phyloP scores from a whole-genome alignment of 1,284 basidiomycete species.

The Ganoderma meredithae region DNA sequence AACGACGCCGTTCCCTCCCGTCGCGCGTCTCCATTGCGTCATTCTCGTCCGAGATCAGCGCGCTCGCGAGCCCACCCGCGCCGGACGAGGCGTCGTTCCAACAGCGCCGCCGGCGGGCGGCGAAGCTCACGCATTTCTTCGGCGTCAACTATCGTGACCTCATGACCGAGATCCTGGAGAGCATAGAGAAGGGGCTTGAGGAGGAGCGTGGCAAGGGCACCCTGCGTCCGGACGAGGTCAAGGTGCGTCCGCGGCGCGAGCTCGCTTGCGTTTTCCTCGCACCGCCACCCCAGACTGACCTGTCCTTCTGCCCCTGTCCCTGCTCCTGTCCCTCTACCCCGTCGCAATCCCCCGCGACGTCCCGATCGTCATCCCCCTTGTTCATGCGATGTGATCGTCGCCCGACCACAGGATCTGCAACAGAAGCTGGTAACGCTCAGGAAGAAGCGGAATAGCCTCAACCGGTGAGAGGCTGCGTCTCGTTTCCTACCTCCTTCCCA shows the following conservation, averaged over 20 bases:
- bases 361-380: background rate
- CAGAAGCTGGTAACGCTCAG: slow-evolving; percentile 66
- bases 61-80: slow-evolving; percentile 48
- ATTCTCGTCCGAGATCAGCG: slow-evolving; percentile 56
- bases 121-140: slow-evolving; percentile 84
- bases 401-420: slow-evolving; percentile 61
- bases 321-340: background rate
- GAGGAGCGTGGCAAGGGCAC: slow-evolving; percentile 70
- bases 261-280: slow-evolving; percentile 5
- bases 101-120: slow-evolving; percentile 71
- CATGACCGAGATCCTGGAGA: slow-evolving; percentile 77
- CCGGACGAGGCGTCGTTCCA: slow-evolving; percentile 64
- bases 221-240: slow-evolving; percentile 69
- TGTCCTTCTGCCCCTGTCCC: background rate
- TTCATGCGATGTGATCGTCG: slow-evolving; percentile 18
- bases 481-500: background rate
- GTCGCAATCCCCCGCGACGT: too few relatives aligned
- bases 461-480: slow-evolving; percentile 24
- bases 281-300: background rate
- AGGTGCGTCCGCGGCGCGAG: slow-evolving; percentile 53
- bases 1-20: slow-evolving; percentile 77
- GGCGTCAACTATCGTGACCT: slow-evolving; percentile 82
- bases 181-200: slow-evolving; percentile 77
- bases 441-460: slow-evolving; percentile 47
- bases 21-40: slow-evolving; percentile 66